These are phyloP conservation scores for Auriculariales sp. DNA, from an alignment of 768 basidiomycete species.

Conservation along the genomic window DNA sequence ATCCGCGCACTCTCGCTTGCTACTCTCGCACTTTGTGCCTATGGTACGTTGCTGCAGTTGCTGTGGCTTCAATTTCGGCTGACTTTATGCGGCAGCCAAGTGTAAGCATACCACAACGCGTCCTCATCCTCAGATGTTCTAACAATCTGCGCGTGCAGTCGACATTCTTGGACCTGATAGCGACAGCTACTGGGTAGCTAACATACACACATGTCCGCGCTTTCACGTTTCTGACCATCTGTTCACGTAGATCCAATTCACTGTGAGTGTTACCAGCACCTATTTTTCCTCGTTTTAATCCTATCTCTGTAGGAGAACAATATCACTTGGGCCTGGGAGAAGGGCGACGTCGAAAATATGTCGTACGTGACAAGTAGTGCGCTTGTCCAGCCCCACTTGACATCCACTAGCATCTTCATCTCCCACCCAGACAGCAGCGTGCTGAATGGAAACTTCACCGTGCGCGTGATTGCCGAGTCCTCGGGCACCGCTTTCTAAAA, in stretches of 20 bases:
- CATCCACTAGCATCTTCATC: slow-evolving; percentile 13
- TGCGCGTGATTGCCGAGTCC: background rate
- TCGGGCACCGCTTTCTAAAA: background rate
- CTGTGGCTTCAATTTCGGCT: background rate
- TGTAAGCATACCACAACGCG: background rate
- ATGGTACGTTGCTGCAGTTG: background rate
- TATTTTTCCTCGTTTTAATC: background rate
- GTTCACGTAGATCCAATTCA: background rate
- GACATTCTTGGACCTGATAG: background rate
- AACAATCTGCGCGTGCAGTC: too few relatives aligned
- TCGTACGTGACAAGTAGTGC: slow-evolving; percentile 5
- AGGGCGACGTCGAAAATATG: slow-evolving; percentile 20
- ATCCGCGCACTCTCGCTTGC: background rate
- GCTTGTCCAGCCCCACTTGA: background rate
- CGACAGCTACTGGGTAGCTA: background rate
- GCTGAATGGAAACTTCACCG: slow-evolving; percentile 22
- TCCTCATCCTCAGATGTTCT: too few relatives aligned
- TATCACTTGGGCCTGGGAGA: slow-evolving; percentile 19
- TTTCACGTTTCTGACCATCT: background rate
- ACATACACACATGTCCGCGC: background rate
- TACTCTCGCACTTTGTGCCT: background rate
- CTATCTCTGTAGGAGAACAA: slow-evolving; percentile 12
- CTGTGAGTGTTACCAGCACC: background rate
- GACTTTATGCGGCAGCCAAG: background rate
- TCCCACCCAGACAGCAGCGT: slow-evolving; percentile 16